A percentile compares a stretch with the other conserved stretches of the same genome.
Conservation (phyloP, 2,329 filamentous ascomycete genomes). For the Pleomassaria siparia region DNA sequence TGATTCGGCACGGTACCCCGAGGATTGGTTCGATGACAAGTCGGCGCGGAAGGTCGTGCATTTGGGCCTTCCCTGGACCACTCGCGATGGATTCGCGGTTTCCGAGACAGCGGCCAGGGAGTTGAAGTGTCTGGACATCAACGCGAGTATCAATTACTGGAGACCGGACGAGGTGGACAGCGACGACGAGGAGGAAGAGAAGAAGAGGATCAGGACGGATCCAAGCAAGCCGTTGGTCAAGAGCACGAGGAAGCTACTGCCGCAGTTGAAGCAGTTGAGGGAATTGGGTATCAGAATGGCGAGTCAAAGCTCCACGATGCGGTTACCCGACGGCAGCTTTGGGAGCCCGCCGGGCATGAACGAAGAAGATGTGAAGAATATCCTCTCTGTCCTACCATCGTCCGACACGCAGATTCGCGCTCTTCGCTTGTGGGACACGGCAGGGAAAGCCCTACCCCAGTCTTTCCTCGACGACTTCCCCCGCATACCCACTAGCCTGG, state of each 20-base stretch:
- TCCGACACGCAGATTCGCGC: conserved; percentile 5
- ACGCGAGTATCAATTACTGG: conserved; percentile 2
- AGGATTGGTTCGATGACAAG: conserved; percentile 2
- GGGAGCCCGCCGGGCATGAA: conserved; percentile 4
- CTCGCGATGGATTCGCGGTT: neutral
- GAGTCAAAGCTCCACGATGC: neutral
- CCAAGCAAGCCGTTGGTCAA: neutral
- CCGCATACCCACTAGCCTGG: conserved; percentile 7
- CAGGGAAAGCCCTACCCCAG: conserved; percentile 5
- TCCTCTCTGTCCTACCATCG: conserved; percentile 7
- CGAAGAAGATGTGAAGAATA: conserved; percentile 8
- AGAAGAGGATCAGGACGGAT: conserved; percentile 1
- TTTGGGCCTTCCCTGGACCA: neutral
- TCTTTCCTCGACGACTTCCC: conserved; percentile 9
- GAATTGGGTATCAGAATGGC: conserved; percentile 9
- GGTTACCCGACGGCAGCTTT: neutral
- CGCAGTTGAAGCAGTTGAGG: conserved; percentile 1
- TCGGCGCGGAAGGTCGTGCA: conserved; percentile 6
- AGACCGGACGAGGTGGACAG: conserved; percentile 1
- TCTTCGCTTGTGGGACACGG: conserved; percentile 7
- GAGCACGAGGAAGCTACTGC: conserved; percentile 4
- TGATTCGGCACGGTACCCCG: neutral
- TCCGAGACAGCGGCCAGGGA: neutral
- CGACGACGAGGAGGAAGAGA: conserved; percentile 4
- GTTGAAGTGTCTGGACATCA: conserved; percentile 10